Percentiles rank a stretch among this genome's conserved stretches.
phyloP scores from a whole-genome alignment of 805 yeast genomes.

The Jamesozyma gamospora region DNA sequence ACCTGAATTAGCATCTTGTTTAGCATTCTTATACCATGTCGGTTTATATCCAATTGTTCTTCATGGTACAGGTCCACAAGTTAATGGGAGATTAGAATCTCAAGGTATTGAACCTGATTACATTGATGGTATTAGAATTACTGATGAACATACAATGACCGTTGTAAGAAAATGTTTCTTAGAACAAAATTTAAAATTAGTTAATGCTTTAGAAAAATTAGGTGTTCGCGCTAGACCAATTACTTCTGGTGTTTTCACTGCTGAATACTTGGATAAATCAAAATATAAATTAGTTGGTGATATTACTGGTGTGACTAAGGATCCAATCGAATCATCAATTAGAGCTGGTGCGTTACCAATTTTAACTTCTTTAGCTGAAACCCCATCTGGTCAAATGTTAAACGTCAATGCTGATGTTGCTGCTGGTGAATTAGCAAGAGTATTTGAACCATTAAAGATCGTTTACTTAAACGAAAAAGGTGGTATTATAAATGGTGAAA shows the following conservation, averaged over 20 bases:
- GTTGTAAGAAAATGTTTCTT: constrained; percentile 92
- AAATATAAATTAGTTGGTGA: constrained; percentile 91
- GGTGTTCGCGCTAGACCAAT: constrained; percentile 99
- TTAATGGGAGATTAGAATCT: constrained; percentile 82
- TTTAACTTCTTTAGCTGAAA: constrained; percentile 92
- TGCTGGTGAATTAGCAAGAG: constrained; percentile 95
- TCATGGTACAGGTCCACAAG: constrained; percentile 99
- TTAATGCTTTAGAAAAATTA: constrained; percentile 88
- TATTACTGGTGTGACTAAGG: constrained; percentile 75
- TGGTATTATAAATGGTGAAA: constrained; percentile 86
- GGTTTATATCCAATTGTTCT: constrained; percentile 94
- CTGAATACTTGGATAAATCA: constrained; percentile 80
- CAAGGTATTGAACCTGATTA: constrained; percentile 95
- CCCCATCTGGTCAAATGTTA: constrained; percentile 90
- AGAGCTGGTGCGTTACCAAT: constrained; percentile 95
- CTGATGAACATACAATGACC: constrained; percentile 88
- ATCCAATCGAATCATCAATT: constrained; percentile 86
- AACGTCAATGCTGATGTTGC: constrained; percentile 99
- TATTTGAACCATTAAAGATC: constrained; percentile 91
- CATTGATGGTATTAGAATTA: constrained; percentile 92
- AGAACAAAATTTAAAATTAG: constrained; percentile 90
- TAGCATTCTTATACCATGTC: constrained; percentile 93
- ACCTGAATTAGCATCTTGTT: constrained; percentile 86
- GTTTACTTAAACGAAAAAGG: constrained; percentile 97
- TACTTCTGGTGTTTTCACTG: constrained; percentile 94